phyloP scores from a whole-genome alignment of 805 yeast genomes.

The Spathaspora arborariae region DNA sequence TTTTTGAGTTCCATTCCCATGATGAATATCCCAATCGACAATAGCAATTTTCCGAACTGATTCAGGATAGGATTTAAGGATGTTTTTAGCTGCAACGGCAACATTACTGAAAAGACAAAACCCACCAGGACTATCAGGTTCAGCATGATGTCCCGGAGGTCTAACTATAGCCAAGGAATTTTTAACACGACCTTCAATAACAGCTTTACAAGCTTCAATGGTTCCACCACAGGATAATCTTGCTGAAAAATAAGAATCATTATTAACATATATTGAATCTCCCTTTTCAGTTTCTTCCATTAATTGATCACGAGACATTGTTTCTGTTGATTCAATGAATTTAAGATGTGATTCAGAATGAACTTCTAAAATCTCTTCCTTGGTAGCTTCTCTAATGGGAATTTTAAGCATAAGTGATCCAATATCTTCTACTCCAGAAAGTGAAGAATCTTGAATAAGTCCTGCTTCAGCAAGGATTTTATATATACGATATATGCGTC shows the following conservation, averaged over 20 bases:
- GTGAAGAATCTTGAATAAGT: constrained; percentile 70
- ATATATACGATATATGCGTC: constrained; percentile 91
- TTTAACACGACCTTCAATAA: constrained; percentile 86
- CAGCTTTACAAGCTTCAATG: constrained; percentile 94
- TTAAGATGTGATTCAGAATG: constrained; percentile 80
- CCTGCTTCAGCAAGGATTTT: constrained; percentile 94
- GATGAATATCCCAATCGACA: constrained; percentile 98
- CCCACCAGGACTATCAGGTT: constrained; percentile 96
- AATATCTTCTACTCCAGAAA: constrained; percentile 68
- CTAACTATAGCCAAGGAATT: constrained; percentile 92
- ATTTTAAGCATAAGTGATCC: constrained; percentile 87
- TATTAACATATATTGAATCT: constrained; percentile 92
- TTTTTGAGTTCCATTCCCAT: constrained; percentile 97
- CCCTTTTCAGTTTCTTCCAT: constrained; percentile 84
- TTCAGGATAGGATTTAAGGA: constrained; percentile 81
- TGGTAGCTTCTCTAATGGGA: constrained; percentile 85
- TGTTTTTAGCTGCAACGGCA: constrained; percentile 91
- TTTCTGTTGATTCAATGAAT: constrained; percentile 68
- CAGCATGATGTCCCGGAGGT: constrained; percentile 99
- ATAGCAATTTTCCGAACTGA: constrained; percentile 79
- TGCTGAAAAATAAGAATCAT: constrained; percentile 84
- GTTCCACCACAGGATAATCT: constrained; percentile 95
- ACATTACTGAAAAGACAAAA: constrained; percentile 95
- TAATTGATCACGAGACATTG: constrained; percentile 73
- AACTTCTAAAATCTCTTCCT: constrained; percentile 80